These are phyloP conservation scores for Phytopythium oedochilum DNA, from an alignment of 352 stramenopile genomes.

Conservation along the genomic window DNA sequence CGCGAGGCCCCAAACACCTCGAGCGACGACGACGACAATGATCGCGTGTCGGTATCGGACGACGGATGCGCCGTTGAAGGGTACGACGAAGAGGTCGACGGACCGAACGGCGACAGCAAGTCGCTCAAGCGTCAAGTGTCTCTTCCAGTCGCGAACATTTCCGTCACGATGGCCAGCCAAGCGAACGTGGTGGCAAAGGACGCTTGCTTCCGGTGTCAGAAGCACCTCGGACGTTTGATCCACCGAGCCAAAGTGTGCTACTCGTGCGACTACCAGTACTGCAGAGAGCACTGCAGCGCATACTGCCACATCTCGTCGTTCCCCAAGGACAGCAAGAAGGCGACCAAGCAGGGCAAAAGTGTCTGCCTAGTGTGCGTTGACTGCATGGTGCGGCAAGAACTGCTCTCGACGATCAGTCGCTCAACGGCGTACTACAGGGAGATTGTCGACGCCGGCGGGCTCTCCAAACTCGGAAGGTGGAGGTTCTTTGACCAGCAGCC, in stretches of 20 bases:
- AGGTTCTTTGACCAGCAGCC: slow-evolving; percentile 48
- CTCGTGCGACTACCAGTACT: slow-evolving; percentile 46
- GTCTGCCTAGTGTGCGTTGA: slow-evolving; percentile 35
- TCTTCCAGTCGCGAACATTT: background rate
- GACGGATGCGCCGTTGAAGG: slow-evolving; percentile 4
- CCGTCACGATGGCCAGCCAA: background rate
- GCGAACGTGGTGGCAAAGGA: background rate
- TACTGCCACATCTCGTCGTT: slow-evolving; percentile 19
- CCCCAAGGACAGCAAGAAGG: slow-evolving; percentile 7
- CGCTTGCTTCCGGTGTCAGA: slow-evolving; percentile 36
- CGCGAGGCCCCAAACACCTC: slow-evolving; percentile 13
- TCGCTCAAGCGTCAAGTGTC: background rate
- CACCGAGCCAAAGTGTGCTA: slow-evolving; percentile 41
- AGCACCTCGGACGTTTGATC: slow-evolving; percentile 37
- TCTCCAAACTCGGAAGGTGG: slow-evolving; percentile 49
- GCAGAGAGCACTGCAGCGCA: slow-evolving; percentile 38
- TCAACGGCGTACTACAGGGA: slow-evolving; percentile 14
- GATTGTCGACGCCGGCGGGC: slow-evolving; percentile 39
- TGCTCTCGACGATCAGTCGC: slow-evolving; percentile 30
- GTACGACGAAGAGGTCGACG: background rate
- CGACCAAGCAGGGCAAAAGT: slow-evolving; percentile 6
- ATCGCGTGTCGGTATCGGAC: slow-evolving; percentile 1
- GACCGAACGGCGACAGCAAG: background rate
- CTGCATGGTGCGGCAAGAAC: slow-evolving; percentile 46
- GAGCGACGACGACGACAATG: slow-evolving; percentile 14